Conservation (phyloP, 257 asterid genomes). For the Rauvolfia tetraphylla region DNA sequence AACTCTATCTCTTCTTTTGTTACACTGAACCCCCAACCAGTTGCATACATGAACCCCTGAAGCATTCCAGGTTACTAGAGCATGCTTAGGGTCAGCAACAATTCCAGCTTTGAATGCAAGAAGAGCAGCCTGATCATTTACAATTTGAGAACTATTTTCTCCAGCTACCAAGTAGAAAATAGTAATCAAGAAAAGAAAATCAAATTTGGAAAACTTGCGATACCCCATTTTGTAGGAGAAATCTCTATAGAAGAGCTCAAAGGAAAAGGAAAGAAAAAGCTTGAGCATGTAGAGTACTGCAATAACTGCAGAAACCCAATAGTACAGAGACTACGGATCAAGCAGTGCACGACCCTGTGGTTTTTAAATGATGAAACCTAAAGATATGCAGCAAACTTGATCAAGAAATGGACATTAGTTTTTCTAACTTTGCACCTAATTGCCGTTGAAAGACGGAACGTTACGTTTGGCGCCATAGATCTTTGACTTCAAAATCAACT, state of each 20-base stretch:
- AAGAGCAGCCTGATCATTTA: conserved; percentile 52
- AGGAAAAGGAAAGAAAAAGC: not conserved
- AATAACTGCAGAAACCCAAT: not conserved
- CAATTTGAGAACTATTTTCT: conserved; percentile 25
- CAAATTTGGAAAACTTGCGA: conserved; percentile 35
- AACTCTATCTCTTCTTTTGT: conserved; percentile 31
- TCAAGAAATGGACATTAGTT: not conserved
- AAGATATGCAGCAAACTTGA: not conserved
- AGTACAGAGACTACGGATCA: not conserved
- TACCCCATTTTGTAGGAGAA: conserved; percentile 30
- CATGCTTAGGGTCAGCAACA: conserved; percentile 45
- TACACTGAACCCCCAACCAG: conserved; percentile 67
- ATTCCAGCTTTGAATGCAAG: conserved; percentile 56
- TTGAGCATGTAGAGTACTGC: conserved; percentile 4
- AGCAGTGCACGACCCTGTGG: not conserved
- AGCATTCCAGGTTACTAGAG: conserved; percentile 48
- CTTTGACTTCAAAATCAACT: conserved; percentile 36
- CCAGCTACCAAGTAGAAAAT: conserved; percentile 31
- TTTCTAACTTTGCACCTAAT: conserved; percentile 52
- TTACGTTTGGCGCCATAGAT: conserved; percentile 52
- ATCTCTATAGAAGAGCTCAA: not conserved
- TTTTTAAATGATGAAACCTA: not conserved
- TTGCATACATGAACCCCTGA: conserved; percentile 42
- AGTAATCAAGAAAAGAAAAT: conserved; percentile 31
- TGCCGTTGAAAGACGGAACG: conserved; percentile 37